Evolutionary conservation across 1,284 basidiomycete genomes (phyloP), one percentile per base, ranked within the genome.

Genomic region (Rhizoctonia solani): DNA sequence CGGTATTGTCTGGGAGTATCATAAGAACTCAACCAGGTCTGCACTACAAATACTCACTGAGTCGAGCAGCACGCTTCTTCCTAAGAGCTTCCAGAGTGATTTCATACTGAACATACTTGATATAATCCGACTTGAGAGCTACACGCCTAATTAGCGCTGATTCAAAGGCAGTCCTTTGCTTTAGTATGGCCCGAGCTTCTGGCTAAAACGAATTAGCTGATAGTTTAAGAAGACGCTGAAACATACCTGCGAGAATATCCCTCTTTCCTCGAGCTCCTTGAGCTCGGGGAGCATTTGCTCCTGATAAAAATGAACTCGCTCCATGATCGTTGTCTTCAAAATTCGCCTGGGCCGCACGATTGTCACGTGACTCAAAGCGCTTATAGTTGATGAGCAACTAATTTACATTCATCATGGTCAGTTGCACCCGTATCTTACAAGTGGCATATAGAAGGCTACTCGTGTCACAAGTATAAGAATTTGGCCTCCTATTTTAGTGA

Each of bases 261-360:
- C 86, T 78, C 91, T 93, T 73, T 94, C 86, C 72, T 92, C 87
- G 25, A 98, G 83, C 78, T 97, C 93, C 79, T 94, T 95, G 74
- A 98, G 89, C 86, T 98, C 95, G 66, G 90, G 87, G 83, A 97
- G 90, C 85, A 95, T 95, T 81, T 93, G 88, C 87, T 97, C 95
- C 76, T 96, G 91, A 79, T 95, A 88, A 74, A 92, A 96, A 73
- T 96, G 92, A 0, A 97, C 94, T 71, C 93, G 86, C 82, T 97
- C 93, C 93, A 96, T 96, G 54, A 27, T 73, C 56, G 56, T 53
- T 27, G 61, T 32, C 16, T 0, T 13, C 11, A 65, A 65, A 65
- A 65, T 65, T 54, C 37, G 3, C n/a, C n/a, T n/a, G n/a, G n/a
- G n/a, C n/a, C n/a, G n/a, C n/a, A n/a, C n/a, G n/a, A n/a, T n/a